phyloP scores from a whole-genome alignment of 768 basidiomycete genomes.

The Naganishia randhawae region DNA sequence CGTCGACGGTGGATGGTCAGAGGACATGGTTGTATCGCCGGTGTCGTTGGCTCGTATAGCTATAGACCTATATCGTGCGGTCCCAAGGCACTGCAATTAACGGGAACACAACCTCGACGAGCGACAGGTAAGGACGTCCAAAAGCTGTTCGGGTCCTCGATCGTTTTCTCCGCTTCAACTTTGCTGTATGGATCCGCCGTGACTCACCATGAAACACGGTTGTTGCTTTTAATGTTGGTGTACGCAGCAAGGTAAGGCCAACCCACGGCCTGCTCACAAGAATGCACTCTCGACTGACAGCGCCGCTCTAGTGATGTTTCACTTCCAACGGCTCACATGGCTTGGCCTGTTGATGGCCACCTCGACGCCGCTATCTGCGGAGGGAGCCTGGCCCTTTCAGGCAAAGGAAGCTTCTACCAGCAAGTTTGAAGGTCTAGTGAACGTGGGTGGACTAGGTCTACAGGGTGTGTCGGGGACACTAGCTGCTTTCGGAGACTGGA shows the following conservation, averaged over 20 bases:
- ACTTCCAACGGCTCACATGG: background rate
- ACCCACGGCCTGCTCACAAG: background rate
- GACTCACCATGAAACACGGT: constrained; percentile 15
- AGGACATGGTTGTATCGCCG: background rate
- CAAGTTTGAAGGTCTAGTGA: constrained; percentile 63
- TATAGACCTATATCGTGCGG: too few relatives aligned
- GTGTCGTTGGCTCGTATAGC: background rate
- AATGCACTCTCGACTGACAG: background rate
- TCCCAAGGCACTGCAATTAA: too few relatives aligned
- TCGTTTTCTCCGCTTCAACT: background rate
- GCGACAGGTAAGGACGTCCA: too few relatives aligned
- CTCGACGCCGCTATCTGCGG: background rate
- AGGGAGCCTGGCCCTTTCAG: constrained; percentile 71
- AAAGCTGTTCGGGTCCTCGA: background rate
- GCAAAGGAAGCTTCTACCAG: constrained; percentile 55
- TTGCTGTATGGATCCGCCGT: background rate
- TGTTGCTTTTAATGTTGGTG: background rate
- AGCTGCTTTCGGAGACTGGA: constrained; percentile 88
- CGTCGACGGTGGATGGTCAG: background rate
- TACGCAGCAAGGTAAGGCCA: background rate
- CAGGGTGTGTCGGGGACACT: constrained; percentile 64
- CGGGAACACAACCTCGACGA: too few relatives aligned
- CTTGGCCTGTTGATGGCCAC: background rate
- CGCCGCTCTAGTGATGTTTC: background rate
- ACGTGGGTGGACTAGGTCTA: constrained; percentile 75